Percentiles rank a stretch among this genome's conserved stretches.
These are phyloP conservation scores for Plasmodium yoelii DNA, from an alignment of 169 alveolate species.

Conservation along the genomic window DNA sequence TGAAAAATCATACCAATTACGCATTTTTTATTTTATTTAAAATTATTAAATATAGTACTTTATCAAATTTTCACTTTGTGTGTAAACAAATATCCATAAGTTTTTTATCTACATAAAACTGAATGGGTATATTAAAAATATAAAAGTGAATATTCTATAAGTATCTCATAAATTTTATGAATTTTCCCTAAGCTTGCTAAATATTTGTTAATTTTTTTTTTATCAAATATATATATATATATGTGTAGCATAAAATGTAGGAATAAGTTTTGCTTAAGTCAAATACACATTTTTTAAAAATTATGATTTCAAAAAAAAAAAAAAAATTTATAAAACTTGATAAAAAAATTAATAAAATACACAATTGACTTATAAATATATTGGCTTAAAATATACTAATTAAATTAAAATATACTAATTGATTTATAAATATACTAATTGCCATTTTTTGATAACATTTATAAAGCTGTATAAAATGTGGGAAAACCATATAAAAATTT, in stretches of 20 bases:
- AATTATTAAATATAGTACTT: no score
- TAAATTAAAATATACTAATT: neutral
- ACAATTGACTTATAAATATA: neutral
- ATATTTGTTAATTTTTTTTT: neutral
- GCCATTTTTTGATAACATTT: neutral
- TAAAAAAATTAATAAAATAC: neutral
- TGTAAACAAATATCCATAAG: no score
- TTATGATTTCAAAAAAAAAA: neutral
- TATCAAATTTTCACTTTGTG: no score
- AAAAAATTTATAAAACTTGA: no score
- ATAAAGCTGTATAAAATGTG: neutral
- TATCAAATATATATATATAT: neutral
- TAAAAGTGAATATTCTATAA: no score
- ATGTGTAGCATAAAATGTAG: neutral
- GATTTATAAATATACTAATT: neutral
- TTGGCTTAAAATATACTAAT: no score
- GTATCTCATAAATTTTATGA: no score
- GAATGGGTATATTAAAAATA: no score
- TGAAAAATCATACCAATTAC: no score
- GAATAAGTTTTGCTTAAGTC: neutral
- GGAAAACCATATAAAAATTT: neutral
- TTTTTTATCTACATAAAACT: no score
- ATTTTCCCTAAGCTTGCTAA: neutral
- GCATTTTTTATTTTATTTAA: no score
- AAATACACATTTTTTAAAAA: neutral